A percentile compares a stretch with the other conserved stretches of the same genome.
Evolutionary conservation across 2,329 filamentous ascomycete genomes (phyloP).

Genomic region (Stemphylium lycopersici): DNA sequence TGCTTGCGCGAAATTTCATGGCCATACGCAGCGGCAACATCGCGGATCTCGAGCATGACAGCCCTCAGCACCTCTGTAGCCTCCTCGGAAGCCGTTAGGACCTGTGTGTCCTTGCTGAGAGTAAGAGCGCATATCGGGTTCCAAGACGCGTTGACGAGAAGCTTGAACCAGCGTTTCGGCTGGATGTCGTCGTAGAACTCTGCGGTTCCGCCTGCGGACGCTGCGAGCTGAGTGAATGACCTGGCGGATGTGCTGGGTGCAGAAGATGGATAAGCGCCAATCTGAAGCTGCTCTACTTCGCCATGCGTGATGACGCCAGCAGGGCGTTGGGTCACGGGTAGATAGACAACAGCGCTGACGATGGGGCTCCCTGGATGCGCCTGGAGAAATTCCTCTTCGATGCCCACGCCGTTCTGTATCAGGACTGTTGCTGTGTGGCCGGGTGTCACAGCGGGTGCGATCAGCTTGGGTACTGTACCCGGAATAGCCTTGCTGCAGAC

Average conservation of each 20-base stretch:
- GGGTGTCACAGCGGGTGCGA: conserved; percentile 49
- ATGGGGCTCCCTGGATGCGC: conserved; percentile 60
- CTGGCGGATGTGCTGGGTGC: conserved; percentile 21
- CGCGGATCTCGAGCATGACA: conserved; percentile 55
- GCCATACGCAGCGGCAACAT: conserved; percentile 51
- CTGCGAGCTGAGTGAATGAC: conserved; percentile 52
- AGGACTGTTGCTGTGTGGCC: conserved; percentile 61
- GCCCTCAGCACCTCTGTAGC: conserved; percentile 47
- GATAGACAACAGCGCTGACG: conserved; percentile 62
- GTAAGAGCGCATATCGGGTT: conserved; percentile 66
- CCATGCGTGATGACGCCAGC: conserved; percentile 57
- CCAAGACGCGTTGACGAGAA: conserved; percentile 66
- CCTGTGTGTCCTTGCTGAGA: conserved; percentile 58
- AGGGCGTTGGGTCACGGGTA: conserved; percentile 58
- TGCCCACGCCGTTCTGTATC: conserved; percentile 67
- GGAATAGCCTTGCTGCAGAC: conserved; percentile 57
- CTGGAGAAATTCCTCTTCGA: conserved; percentile 61
- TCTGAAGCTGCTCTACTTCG: conserved; percentile 56
- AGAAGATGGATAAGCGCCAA: conserved; percentile 57
- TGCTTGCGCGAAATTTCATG: conserved; percentile 48
- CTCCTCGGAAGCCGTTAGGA: conserved; percentile 52
- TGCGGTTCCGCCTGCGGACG: conserved; percentile 54
- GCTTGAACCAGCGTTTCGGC: conserved; percentile 64
- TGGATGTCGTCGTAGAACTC: conserved; percentile 62
- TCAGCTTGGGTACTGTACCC: conserved; percentile 43